phyloP scores from a whole-genome alignment of 371 early-diverging fungal genomes.

The Mortierella sp. region DNA sequence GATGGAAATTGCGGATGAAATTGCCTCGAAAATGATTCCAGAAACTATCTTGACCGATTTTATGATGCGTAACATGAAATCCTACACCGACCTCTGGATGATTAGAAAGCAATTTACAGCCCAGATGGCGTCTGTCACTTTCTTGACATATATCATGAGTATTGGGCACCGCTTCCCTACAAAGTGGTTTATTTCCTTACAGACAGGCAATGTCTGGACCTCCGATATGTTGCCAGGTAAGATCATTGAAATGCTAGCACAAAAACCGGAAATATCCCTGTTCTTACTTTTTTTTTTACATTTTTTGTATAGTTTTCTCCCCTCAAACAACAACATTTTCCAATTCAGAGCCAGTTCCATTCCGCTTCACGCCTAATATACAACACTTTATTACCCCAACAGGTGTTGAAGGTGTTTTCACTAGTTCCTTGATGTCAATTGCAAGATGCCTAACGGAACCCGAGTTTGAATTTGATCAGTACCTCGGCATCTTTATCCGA shows the following conservation, averaged over 20 bases:
- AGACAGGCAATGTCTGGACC: slow-evolving; percentile 86
- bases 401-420: slow-evolving; percentile 94
- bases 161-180: slow-evolving; percentile 89
- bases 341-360: slow-evolving; percentile 90
- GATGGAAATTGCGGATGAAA: slow-evolving; percentile 86
- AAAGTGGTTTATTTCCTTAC: slow-evolving; percentile 87
- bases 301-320: slow-evolving; percentile 33
- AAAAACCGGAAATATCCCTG: slow-evolving; percentile 31
- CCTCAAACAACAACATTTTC: slow-evolving; percentile 57
- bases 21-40: slow-evolving; percentile 83
- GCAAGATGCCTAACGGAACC: slow-evolving; percentile 83
- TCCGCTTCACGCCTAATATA: slow-evolving; percentile 97
- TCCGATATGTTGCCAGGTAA: slow-evolving; percentile 83
- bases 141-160: slow-evolving; percentile 91
- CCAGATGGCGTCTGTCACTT: slow-evolving; percentile 90
- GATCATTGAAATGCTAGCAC: background rate
- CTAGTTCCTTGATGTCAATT: slow-evolving; percentile 83
- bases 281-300: slow-evolving; percentile 34
- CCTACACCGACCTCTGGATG: slow-evolving; percentile 92
- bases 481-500: slow-evolving; percentile 86
- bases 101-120: slow-evolving; percentile 92
- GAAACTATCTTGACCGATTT: slow-evolving; percentile 82
- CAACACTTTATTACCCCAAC: slow-evolving; percentile 93
- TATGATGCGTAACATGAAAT: slow-evolving; percentile 76
- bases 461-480: slow-evolving; percentile 87